Percentiles rank a stretch among this genome's conserved stretches.
These are phyloP conservation scores for Aureobasidium subglaciale DNA, from an alignment of 2,329 filamentous ascomycete species.

Conservation along the genomic window DNA sequence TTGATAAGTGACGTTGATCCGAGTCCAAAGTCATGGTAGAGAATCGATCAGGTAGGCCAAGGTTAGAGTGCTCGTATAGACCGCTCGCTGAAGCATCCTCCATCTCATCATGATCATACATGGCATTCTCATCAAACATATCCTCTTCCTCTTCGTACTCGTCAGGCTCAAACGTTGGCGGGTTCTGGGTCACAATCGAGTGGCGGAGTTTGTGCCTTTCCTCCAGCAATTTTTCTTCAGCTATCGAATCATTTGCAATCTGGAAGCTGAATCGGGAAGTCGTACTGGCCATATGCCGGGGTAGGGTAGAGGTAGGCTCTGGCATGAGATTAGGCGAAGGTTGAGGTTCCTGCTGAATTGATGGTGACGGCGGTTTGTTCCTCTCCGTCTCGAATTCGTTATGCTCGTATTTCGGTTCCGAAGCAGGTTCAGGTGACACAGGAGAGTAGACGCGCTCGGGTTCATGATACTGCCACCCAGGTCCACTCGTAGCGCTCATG, in stretches of 20 bases:
- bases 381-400: background rate
- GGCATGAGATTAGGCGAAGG: background rate
- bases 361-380: background rate
- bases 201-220: constrained; percentile 61
- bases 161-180: background rate
- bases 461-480: constrained; percentile 3
- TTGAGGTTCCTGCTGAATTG: background rate
- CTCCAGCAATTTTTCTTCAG: constrained; percentile 62
- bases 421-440: constrained; percentile 12
- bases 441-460: constrained; percentile 10
- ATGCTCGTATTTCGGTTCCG: background rate
- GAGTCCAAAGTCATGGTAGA: constrained; percentile 1
- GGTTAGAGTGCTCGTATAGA: background rate
- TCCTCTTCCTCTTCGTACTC: constrained; percentile 22
- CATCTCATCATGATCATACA: constrained; percentile 42
- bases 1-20: background rate
- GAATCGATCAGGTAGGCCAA: background rate
- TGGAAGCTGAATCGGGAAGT: constrained; percentile 79
- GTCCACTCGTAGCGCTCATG: constrained; percentile 14
- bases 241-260: constrained; percentile 60
- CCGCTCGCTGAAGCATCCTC: constrained; percentile 23
- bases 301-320: constrained; percentile 20
- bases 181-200: constrained; percentile 30
- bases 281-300: constrained; percentile 51
- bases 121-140: constrained; percentile 33